Percentiles rank a stretch among this genome's conserved stretches.
Evolutionary conservation across 371 early-diverging fungal species (phyloP).

Genomic region (Haplosporangium sp.): DNA sequence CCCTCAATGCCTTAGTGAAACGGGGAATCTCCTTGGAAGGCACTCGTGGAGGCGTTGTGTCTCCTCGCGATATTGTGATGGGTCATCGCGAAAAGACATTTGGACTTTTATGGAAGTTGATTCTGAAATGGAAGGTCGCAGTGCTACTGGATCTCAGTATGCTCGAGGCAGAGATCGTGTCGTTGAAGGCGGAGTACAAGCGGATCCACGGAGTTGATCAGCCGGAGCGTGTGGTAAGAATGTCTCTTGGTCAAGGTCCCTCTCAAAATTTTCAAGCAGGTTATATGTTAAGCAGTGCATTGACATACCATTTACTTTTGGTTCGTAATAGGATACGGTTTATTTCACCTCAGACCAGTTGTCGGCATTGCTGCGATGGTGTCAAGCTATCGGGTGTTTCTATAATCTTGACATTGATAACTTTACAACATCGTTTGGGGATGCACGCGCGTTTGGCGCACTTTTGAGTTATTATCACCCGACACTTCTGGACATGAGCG

Average conservation of each 20-base stretch:
- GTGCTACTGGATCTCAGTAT: slow-evolving; percentile 37
- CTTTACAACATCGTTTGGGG: slow-evolving; percentile 56
- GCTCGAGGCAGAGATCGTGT: slow-evolving; percentile 38
- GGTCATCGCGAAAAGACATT: slow-evolving; percentile 59
- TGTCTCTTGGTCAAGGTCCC: background rate
- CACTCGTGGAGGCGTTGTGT: slow-evolving; percentile 42
- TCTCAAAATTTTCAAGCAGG: no score
- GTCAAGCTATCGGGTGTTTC: slow-evolving; percentile 54
- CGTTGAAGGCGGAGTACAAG: slow-evolving; percentile 32
- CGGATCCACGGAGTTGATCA: slow-evolving; percentile 32
- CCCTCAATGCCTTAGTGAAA: slow-evolving; percentile 25
- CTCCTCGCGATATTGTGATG: slow-evolving; percentile 53
- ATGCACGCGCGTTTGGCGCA: slow-evolving; percentile 54
- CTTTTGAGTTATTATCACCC: slow-evolving; percentile 57
- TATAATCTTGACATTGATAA: slow-evolving; percentile 44
- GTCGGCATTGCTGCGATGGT: slow-evolving; percentile 53
- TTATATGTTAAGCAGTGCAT: background rate
- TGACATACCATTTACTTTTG: background rate
- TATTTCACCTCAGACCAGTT: slow-evolving; percentile 54
- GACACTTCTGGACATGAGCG: slow-evolving; percentile 41
- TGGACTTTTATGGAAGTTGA: slow-evolving; percentile 55
- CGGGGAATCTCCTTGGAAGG: slow-evolving; percentile 45
- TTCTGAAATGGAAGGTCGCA: slow-evolving; percentile 54
- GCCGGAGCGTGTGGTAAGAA: slow-evolving; percentile 44
- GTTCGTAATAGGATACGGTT: slow-evolving; percentile 37